Conservation (phyloP, 1,284 basidiomycete species). For the Tilletia setariae region DNA sequence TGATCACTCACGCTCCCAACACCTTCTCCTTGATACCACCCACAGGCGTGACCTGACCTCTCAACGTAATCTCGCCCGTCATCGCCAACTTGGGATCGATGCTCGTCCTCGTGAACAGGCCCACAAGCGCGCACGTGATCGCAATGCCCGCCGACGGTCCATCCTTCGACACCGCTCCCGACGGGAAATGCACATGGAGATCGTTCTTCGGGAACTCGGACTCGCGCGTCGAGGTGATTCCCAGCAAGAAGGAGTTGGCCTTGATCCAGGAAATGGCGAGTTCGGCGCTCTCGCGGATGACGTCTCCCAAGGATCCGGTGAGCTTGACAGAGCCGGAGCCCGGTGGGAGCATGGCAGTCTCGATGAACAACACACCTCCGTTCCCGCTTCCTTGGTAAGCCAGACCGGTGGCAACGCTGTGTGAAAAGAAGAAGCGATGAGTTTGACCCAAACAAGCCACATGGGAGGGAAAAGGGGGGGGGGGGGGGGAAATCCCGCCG, state of each 20-base stretch:
- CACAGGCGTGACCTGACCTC: constrained; percentile 49
- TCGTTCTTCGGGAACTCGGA: constrained; percentile 76
- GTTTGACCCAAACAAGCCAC: not conserved
- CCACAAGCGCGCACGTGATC: constrained; percentile 80
- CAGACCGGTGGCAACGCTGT: constrained; percentile 70
- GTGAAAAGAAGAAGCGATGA: constrained; percentile 18
- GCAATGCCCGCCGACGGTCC: constrained; percentile 79
- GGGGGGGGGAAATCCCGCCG: too few species aligned
- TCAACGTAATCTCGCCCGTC: constrained; percentile 51
- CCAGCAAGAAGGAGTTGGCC: constrained; percentile 73
- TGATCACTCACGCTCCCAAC: constrained; percentile 37
- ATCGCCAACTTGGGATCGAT: constrained; percentile 48
- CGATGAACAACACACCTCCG: constrained; percentile 78
- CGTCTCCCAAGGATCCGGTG: constrained; percentile 67
- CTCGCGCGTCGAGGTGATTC: constrained; percentile 67
- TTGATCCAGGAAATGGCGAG: constrained; percentile 69
- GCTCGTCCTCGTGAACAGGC: constrained; percentile 70
- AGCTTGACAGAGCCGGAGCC: constrained; percentile 70
- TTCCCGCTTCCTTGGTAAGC: constrained; percentile 85
- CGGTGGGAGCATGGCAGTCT: constrained; percentile 68
- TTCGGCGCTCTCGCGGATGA: constrained; percentile 84
- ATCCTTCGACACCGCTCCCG: constrained; percentile 84
- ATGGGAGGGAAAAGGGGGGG: not conserved
- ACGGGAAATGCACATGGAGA: constrained; percentile 80
- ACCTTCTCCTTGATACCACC: constrained; percentile 53